These are phyloP conservation scores for Penicillium glabrum DNA, from an alignment of 2,329 filamentous ascomycete genomes.

Conservation along the genomic window DNA sequence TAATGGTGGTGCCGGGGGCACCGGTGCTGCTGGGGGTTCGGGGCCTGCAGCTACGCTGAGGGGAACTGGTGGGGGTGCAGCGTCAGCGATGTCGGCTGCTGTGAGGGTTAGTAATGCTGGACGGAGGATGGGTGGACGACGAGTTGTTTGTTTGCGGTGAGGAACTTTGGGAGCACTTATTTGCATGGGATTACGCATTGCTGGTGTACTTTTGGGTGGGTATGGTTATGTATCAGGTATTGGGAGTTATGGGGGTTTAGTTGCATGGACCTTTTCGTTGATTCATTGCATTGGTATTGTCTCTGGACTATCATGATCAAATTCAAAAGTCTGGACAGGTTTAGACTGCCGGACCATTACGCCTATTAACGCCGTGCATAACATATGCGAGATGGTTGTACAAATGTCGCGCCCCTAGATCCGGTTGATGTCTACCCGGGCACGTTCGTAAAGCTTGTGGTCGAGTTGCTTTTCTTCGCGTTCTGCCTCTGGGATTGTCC, in stretches of 20 bases:
- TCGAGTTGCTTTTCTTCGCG: conserved; percentile 59
- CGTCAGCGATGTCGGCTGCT: conserved; percentile 14
- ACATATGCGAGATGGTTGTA: conserved; percentile 26
- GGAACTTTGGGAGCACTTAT: neutral
- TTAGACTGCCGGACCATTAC: neutral
- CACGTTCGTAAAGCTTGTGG: conserved; percentile 77
- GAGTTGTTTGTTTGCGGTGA: conserved; percentile 39
- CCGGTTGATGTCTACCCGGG: conserved; percentile 81
- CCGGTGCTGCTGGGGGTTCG: conserved; percentile 6
- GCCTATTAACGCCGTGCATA: conserved; percentile 21
- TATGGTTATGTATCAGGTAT: neutral
- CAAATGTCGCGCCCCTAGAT: conserved; percentile 52
- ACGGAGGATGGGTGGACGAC: conserved; percentile 39
- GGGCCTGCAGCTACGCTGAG: conserved; percentile 18
- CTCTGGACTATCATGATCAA: conserved; percentile 7
- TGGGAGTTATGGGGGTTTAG: neutral
- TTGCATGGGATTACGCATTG: conserved; percentile 1
- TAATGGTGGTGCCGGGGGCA: conserved; percentile 15
- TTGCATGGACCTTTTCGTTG: conserved; percentile 9
- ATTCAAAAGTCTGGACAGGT: neutral
- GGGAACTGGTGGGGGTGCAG: conserved; percentile 19
- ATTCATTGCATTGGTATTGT: conserved; percentile 15
- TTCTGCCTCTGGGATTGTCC: conserved; percentile 59
- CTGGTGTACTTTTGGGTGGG: conserved; percentile 1
- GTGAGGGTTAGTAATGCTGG: conserved; percentile 31